Evolutionary conservation across 768 basidiomycete genomes (phyloP), one percentile per base, ranked within the genome.

Genomic region (Phallus indusiatus): DNA sequence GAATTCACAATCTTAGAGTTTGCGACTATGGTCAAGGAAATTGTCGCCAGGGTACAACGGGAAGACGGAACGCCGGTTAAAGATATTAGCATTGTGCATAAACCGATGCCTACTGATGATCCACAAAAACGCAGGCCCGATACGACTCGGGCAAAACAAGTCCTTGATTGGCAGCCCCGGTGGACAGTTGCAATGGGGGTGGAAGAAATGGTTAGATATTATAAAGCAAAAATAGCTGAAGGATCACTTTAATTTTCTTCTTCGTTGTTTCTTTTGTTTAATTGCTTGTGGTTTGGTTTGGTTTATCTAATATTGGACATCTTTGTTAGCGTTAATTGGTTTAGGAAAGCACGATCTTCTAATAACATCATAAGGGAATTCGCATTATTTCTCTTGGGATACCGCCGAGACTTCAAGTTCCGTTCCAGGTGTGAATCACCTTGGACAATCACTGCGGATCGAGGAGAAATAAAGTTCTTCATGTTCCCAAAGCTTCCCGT

Each of bases 1-100:
- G 96, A 99, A 76, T 96, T 94, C 72, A 93, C 90, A 48, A 95
- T 99, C 66, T 83, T 86, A 53, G 86, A 95, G 62, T 98, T 98
- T 71, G 96, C 96, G 10, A 82, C 88, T 68, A 81, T 92, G 61
- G 93, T 99, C 56, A 82, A 92, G 57, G 88, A 94, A 53, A 85
- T 93, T 60, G 96, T 98, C 50, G 88, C 88, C 72, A 88, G 90
- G 74, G 91, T 99, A 16, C 90, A 97, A 72, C 79, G 80, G 64
- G 87, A 93, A 65, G 90, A 92, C 65, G 86, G 87, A 49, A 71
- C 77, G 53, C 76, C 68, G 42, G 63, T 70, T 10, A 74, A 77
- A 21, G 79, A 78, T 60, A 82, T 86, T 62, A 67, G 87, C 54
- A 84, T 94, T 66, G 74, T 90, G 48, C 82, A 92, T 68, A 85